Evolutionary conservation across 768 basidiomycete genomes (phyloP), one percentile per base, ranked within the genome.

Genomic region (Auricularia cornea): DNA sequence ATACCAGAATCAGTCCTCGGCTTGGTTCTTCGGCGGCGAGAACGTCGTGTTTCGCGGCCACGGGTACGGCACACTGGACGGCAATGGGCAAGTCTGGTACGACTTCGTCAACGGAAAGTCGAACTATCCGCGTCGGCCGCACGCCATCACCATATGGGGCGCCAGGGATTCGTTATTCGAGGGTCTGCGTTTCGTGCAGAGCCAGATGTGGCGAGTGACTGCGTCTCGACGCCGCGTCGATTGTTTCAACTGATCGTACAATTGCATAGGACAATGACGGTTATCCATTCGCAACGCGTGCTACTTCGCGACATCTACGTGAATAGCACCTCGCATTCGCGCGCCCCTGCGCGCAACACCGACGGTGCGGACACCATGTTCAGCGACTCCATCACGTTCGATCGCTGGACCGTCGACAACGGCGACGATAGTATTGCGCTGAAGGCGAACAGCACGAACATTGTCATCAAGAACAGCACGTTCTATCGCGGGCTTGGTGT

Each of bases 21-120:
- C 75, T 3, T 78, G 74, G 75, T 68, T 75, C 63, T 70, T 78
- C 32, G 75, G 72, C n/a, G 78, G 78, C 1, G 65, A 71, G 59
- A 69, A 68, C 31, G 61, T 75, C 29, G 63, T 60, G 18, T 73
- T 74, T 61, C 63, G 68, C 31, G 75, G 75, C 2, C 68, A 75
- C 63, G 75, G 70, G 16, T 65, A 64, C 14, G 75, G 78, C 20
- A 78, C 78, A 3, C 75, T 79, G 54, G 74, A 77, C 61, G 77
- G 77, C 4, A 78, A 78, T 52, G 78, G 78, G 16, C 77, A 78
- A 61, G 68, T 75, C 2, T 79, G 78, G 54, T 79, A 79, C 63
- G 72, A 74, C 60, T 73, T 73, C 60, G 72, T 75, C 3, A 70
- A 77, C n/a, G 76, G 76, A 38, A 69, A 72, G 28, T 74, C 73